phyloP scores from a whole-genome alignment of 352 stramenopile genomes.

The Phytophthora quininea region DNA sequence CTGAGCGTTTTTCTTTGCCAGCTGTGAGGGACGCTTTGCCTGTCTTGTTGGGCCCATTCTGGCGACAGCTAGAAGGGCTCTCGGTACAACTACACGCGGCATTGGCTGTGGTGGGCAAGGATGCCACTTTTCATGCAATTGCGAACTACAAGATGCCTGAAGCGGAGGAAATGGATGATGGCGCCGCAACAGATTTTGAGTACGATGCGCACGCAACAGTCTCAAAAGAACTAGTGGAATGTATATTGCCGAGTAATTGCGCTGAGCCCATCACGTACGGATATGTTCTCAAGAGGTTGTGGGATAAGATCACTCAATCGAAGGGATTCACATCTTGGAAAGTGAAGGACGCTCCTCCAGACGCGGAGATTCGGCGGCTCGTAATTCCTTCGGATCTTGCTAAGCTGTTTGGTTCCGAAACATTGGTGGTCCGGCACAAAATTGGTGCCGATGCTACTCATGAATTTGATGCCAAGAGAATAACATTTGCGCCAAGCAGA shows the following conservation, averaged over 20 bases:
- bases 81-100: constrained; percentile 24
- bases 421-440: constrained; percentile 44
- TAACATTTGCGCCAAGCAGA: constrained; percentile 49
- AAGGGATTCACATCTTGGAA: constrained; percentile 38
- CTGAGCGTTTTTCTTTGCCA: constrained; percentile 72
- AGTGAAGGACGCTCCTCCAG: constrained; percentile 32
- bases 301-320: constrained; percentile 38
- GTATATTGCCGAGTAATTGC: constrained; percentile 24
- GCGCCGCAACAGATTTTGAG: constrained; percentile 22
- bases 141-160: not conserved
- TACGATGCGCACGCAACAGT: constrained; percentile 24
- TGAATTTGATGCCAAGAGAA: constrained; percentile 32
- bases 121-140: constrained; percentile 4
- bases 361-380: constrained; percentile 40
- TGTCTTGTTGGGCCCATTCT: constrained; percentile 49
- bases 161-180: not conserved
- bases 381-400: constrained; percentile 48
- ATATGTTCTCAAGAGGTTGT: constrained; percentile 44
- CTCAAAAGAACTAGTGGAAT: constrained; percentile 43
- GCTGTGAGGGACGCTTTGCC: constrained; percentile 54
- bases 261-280: constrained; percentile 33
- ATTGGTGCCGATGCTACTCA: not conserved
- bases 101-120: constrained; percentile 18
- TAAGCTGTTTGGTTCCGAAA: constrained; percentile 53
- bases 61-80: constrained; percentile 50